phyloP scores from a whole-genome alignment of 768 basidiomycete genomes.

The Mrakia blollopis region DNA sequence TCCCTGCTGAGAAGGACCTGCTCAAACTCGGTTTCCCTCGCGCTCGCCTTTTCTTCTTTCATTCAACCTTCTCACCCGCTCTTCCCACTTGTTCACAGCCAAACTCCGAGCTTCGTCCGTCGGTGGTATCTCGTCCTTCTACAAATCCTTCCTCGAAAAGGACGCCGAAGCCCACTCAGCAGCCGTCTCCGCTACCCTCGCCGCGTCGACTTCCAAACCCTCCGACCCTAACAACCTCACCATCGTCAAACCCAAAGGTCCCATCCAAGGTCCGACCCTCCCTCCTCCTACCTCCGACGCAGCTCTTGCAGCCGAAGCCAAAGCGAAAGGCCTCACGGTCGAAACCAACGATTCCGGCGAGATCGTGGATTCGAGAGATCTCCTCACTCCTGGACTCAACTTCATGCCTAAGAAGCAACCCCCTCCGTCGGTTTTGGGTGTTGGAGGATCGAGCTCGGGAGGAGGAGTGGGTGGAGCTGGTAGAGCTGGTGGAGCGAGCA shows the following conservation, averaged over 20 bases:
- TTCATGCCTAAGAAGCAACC: constrained; percentile 56
- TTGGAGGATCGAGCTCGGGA: constrained; percentile 22
- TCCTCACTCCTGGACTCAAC: constrained; percentile 87
- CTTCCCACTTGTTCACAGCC: background rate
- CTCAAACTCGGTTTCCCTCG: too few species aligned
- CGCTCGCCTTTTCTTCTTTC: background rate
- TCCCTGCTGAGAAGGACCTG: too few species aligned
- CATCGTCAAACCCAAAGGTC: constrained; percentile 49
- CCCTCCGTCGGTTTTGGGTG: constrained; percentile 50
- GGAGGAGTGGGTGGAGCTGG: constrained; percentile 10
- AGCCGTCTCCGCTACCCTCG: constrained; percentile 65
- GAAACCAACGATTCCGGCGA: constrained; percentile 97
- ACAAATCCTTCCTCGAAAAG: constrained; percentile 50
- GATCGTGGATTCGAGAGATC: constrained; percentile 90
- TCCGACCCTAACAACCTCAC: constrained; percentile 30
- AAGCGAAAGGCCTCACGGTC: constrained; percentile 71
- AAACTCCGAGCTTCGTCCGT: constrained; percentile 52
- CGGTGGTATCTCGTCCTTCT: constrained; percentile 82
- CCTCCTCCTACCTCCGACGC: constrained; percentile 68
- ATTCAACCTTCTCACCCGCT: background rate
- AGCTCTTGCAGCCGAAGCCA: constrained; percentile 65
- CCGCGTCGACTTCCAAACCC: constrained; percentile 10
- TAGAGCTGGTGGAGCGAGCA: constrained; percentile 43
- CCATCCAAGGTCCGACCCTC: constrained; percentile 52
- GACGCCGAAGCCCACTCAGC: constrained; percentile 60